Percentiles rank a stretch among this genome's conserved stretches.
Evolutionary conservation across 345 rosid genomes (phyloP).

Genomic region (Microthlaspi erraticum): DNA sequence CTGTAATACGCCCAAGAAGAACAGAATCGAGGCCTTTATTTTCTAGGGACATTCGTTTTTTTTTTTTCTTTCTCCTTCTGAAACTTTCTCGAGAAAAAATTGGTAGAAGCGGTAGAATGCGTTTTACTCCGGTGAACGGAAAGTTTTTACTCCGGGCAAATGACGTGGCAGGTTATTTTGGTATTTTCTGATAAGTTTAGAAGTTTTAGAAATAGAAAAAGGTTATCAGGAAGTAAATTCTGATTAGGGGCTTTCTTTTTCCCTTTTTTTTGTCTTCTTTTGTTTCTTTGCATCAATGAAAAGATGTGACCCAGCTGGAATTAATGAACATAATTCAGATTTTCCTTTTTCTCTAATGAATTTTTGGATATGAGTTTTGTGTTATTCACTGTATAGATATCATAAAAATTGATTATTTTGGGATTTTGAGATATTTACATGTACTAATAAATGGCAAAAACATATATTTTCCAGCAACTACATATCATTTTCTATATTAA

Average conservation of each 20-base stretch:
- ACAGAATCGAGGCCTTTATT: conserved; percentile 69
- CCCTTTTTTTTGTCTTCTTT: background rate
- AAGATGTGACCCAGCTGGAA: conserved; percentile 22
- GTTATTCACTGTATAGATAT: background rate
- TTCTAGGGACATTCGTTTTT: conserved; percentile 37
- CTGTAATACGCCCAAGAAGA: conserved; percentile 71
- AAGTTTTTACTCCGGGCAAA: background rate
- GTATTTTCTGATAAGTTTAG: background rate
- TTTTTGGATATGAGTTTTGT: background rate
- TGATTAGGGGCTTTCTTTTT: conserved; percentile 4
- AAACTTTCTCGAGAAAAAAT: conserved; percentile 47
- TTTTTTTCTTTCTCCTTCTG: background rate
- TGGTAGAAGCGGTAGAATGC: background rate
- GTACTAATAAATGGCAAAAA: too few species aligned
- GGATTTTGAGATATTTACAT: background rate
- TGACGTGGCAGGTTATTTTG: conserved; percentile 30
- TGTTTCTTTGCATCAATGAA: background rate
- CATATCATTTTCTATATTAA: too few species aligned
- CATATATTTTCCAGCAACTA: background rate
- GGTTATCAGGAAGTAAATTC: conserved; percentile 37
- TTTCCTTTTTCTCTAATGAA: conserved; percentile 13
- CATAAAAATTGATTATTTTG: background rate
- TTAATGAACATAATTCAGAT: conserved; percentile 36
- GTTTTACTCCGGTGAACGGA: conserved; percentile 31
- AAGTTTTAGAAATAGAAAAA: conserved; percentile 17